phyloP scores from a whole-genome alignment of 371 early-diverging fungal species.

The Sporodiniella umbellata region DNA sequence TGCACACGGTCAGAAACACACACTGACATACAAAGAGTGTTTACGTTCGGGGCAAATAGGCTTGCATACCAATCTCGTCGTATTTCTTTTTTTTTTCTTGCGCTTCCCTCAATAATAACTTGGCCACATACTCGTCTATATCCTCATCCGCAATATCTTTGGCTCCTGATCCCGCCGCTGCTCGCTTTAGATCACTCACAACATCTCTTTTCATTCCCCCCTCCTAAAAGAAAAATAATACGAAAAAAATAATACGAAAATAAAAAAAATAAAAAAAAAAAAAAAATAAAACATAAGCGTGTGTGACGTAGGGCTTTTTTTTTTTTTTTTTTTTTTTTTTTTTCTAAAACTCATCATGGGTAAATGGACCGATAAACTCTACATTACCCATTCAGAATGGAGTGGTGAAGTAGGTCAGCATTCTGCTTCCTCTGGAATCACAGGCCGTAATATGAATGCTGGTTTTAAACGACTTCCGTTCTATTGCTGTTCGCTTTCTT shows the following conservation, averaged over 20 bases:
- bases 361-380: slow-evolving; percentile 55
- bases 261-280: no score
- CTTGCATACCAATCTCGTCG: slow-evolving; percentile 44
- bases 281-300: no score
- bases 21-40: not conserved
- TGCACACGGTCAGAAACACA: not conserved
- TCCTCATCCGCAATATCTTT: slow-evolving; percentile 53
- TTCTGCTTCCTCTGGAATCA: slow-evolving; percentile 60
- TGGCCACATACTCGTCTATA: slow-evolving; percentile 70
- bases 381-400: slow-evolving; percentile 92
- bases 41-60: slow-evolving; percentile 42
- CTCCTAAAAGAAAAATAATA: not conserved
- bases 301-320: no score
- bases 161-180: slow-evolving; percentile 57
- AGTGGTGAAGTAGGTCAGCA: slow-evolving; percentile 75
- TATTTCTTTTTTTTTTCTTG: slow-evolving; percentile 43
- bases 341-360: slow-evolving; percentile 7
- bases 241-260: not conserved
- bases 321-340: slow-evolving; percentile 4
- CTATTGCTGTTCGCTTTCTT: slow-evolving; percentile 81
- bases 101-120: slow-evolving; percentile 63
- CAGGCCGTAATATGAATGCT: slow-evolving; percentile 23
- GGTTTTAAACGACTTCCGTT: slow-evolving; percentile 73
- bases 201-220: slow-evolving; percentile 5
- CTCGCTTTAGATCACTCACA: slow-evolving; percentile 50